Base-by-base conservation (phyloP, 2,329 filamentous ascomycete genomes). In the Zopfia rhizophila region DNA sequence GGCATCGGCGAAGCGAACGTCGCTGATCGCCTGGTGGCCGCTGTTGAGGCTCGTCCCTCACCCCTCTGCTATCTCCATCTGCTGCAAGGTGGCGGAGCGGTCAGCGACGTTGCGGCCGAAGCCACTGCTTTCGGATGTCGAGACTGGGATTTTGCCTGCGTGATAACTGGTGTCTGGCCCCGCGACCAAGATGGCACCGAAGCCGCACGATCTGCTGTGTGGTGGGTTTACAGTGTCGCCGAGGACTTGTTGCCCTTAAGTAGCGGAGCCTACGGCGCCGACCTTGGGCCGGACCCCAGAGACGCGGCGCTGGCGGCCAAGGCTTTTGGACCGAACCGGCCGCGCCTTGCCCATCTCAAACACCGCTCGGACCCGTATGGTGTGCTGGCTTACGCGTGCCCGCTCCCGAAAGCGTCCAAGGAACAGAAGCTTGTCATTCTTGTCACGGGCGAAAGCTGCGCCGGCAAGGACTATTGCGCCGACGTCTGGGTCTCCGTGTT, bases 81-180 rank as follows among this genome's bases (percentile, higher is more conserved):
- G 4, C 67, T 87, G 7, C 84, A 86, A 28, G 83, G 83, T 13
- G 82, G 82, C 5, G 80, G 78, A 51, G 78, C 77, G 0, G 63
- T 83, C 29, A n/a, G 55, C 31, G 72, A 84, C 18, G 53, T 80
- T 12, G 56, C 67, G 2, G 51, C 67, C 4, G 65, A 78, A 51
- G 74, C 72, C 18, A 82, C 79, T 45, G 83, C 84, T 40, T 87
- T 87, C 41, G 83, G 84, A 31, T 85, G 79, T 70, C 80, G 84
- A 66, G 75, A 83, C 61, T 87, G 83, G 84, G 75, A 82, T 22
- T 87, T 80, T 69, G 84, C 83, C 32, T 87, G 84, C 55, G 81
- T 87, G 4, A 60, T 88, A 29, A 87, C 83, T 4, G 83, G 81
- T 18, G 78, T 85, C 45, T 87, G 84, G 84, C 72, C 73, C 2